Base-by-base conservation (phyloP, 306 rosid genomes). In the Alnus glutinosa region DNA sequence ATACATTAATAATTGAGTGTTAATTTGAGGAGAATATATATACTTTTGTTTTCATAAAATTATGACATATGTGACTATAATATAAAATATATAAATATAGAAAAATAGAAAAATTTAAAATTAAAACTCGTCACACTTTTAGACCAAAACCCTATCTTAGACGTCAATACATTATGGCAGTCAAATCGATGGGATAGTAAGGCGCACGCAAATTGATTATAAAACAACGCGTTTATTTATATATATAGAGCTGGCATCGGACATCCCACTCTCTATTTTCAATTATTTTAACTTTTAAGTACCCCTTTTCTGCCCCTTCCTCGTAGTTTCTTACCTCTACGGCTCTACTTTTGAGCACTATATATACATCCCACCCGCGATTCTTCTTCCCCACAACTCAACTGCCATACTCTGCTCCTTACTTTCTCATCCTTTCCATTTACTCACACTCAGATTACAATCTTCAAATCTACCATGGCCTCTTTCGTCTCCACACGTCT, bases 401-500 rank as follows among this genome's bases (percentile, higher is more conserved):
- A 4, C 19, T 1, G 0, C 48, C 42, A 4, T 9, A 16, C 37
- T 34, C 37, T 1, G 37, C 37, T 34, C 2, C 37, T 2, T 34
- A 34, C 37, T 34, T 39, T 18, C 51, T 39, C 28, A 9, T 15
- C 71, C 3, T 66, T 8, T 14, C 9, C 16, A 16, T 1, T n/a
- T 8, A 2, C 46, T 34, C 46, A 30, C 37, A 1, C n/a, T 1
- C 6, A 62, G 42, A 32, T 32, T 34, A 11, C 16, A 34, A 34
- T 34, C 71, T 4, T 39, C 46, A 15, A 7, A 15, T 16, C 37
- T 37, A 37, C 7, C 19, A 88, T 88, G 91, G 85, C 86, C 16
- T 70, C 73, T 39, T 50, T 69, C 16, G 42, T 7, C 9, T 74
- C 42, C 62, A 5, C 30, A 0, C 12, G 5, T 42, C 9, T 55